These are phyloP conservation scores for Blastocladiella britannica DNA, from an alignment of 192 early-diverging fungal genomes.

Conservation along the genomic window DNA sequence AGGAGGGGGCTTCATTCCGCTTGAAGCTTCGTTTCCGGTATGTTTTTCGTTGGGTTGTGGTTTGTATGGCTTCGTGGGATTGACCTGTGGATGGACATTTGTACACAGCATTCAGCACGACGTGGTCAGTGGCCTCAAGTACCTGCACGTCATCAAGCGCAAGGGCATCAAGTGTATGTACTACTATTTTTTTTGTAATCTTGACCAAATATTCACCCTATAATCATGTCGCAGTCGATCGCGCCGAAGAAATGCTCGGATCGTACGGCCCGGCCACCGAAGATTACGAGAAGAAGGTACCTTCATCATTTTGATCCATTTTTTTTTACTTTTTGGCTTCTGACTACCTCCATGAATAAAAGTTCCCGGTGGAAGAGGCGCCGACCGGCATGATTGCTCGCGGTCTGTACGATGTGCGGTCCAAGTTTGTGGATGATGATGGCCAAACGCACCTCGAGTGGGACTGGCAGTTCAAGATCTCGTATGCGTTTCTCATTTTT, in stretches of 20 bases:
- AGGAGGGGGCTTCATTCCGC: constrained; percentile 85
- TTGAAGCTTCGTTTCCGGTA: constrained; percentile 80
- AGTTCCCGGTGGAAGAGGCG: constrained; percentile 69
- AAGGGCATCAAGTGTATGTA: constrained; percentile 38
- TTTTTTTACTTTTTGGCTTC: not conserved
- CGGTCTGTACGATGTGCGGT: constrained; percentile 64
- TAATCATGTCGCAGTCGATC: constrained; percentile 39
- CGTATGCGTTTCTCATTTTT: too few relatives aligned
- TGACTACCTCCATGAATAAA: constrained; percentile 1
- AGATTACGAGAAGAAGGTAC: constrained; percentile 60
- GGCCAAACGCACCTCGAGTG: constrained; percentile 55
- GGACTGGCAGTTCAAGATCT: constrained; percentile 70
- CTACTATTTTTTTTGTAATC: not conserved
- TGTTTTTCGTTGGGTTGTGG: not conserved
- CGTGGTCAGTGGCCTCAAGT: constrained; percentile 85
- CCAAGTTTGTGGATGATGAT: constrained; percentile 92
- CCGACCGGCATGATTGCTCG: constrained; percentile 79
- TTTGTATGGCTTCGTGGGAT: constrained; percentile 12
- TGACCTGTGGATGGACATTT: not conserved
- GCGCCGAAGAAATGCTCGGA: constrained; percentile 89
- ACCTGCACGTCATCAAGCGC: constrained; percentile 82
- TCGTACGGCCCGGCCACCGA: constrained; percentile 68
- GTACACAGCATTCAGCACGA: constrained; percentile 70
- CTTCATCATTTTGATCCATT: not conserved
- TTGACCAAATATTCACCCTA: not conserved